Percentiles rank a stretch among this genome's conserved stretches.
Conservation (phyloP, 1,284 basidiomycete species). For the Trametes sp. region DNA sequence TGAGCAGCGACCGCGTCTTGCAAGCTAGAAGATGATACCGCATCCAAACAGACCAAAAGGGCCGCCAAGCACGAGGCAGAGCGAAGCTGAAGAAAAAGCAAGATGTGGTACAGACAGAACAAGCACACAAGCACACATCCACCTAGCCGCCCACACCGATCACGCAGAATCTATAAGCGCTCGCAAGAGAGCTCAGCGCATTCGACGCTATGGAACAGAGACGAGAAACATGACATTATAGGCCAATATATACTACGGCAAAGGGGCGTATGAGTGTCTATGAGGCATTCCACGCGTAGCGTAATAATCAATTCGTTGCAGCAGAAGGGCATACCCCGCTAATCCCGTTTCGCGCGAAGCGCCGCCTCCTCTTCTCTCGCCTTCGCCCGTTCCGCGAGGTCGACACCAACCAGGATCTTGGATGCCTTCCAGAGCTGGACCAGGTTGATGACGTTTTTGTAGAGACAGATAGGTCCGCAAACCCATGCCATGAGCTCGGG, state of each 20-base stretch:
- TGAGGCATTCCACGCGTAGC: constrained; percentile 23
- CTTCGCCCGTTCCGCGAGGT: constrained; percentile 82
- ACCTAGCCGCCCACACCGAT: constrained; percentile 1
- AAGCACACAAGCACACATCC: not conserved
- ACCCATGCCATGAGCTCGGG: constrained; percentile 77
- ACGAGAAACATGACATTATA: constrained; percentile 21
- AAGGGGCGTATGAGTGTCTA: constrained; percentile 28
- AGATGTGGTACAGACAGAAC: constrained; percentile 12
- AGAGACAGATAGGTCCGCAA: constrained; percentile 76
- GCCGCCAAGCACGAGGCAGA: constrained; percentile 22
- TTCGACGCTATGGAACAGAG: not conserved
- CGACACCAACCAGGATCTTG: constrained; percentile 92
- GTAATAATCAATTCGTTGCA: constrained; percentile 20
- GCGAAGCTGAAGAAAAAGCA: constrained; percentile 8
- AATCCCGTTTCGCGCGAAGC: constrained; percentile 33
- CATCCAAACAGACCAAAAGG: constrained; percentile 49
- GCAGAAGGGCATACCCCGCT: constrained; percentile 11
- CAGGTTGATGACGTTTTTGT: constrained; percentile 94
- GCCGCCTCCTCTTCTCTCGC: constrained; percentile 58
- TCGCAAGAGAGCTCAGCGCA: not conserved
- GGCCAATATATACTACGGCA: constrained; percentile 24
- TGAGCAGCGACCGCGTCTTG: constrained; percentile 57
- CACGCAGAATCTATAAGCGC: constrained; percentile 24
- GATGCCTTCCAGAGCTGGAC: constrained; percentile 99
- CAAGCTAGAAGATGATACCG: constrained; percentile 61